Evolutionary conservation across 305 asterid species (phyloP), one percentile per base, ranked within the genome.

Genomic region (Euphrasia arctica): DNA sequence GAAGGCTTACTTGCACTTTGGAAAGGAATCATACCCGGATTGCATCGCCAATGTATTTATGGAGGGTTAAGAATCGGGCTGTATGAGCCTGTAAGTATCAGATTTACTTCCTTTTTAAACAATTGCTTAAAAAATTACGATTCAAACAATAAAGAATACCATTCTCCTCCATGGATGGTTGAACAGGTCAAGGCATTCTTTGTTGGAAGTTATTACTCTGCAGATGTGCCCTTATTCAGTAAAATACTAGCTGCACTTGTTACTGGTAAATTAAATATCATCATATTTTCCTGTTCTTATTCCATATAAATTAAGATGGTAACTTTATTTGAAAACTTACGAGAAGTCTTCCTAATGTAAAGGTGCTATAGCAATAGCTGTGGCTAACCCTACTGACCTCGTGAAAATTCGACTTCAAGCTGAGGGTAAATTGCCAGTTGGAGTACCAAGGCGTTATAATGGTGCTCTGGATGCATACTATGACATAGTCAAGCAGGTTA

Each of bases 21-120:
- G 96, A 90, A 82, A 79, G 97, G 97, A 67, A 78, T 90, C 29
- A 57, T 90, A 59, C 95, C 95, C 25, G 96, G 97, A 56, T 76
- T 90, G 73, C 97, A 90, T 74, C 92, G 97, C 8, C 97, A 90
- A 64, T 90, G 79, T 76, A 64, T 90, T 49, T 90, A 87, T 54
- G 97, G 97, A 69, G 97, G 97, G 63, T 74, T 90, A 64, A 84
- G 96, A 67, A 78, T 90, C 49, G 96, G 92, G 66, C 65, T 90
- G 54, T 90, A 90, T 41, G 95, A 78, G 69, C 97, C 92, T 50
- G 97, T 88, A 72, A 77, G 96, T 63, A 67, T 66, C 72, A 48
- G 51, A 43, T 25, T 50, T 63, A 28, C 47, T 25, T 9, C 56
- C 63, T 18, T 48, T 49, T 59, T 27, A 39, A 41, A 12, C 28